Base-by-base conservation (phyloP, 306 rosid genomes). In the Adenanthera pavonina region DNA sequence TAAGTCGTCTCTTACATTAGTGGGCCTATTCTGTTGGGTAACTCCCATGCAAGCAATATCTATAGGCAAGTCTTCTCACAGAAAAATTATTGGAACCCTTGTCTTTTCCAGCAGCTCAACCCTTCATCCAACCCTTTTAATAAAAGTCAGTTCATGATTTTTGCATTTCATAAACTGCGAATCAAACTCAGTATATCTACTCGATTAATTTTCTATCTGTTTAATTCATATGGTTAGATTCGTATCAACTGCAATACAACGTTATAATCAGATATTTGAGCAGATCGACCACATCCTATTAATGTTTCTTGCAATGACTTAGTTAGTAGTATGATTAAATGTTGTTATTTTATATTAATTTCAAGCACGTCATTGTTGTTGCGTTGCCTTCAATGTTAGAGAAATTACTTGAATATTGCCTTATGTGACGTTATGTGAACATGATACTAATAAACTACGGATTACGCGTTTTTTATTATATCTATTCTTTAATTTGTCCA, bases 21-120 rank as follows among this genome's bases (percentile, higher is more conserved):
- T 57, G 77, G 62, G 77, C 48, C 69, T 70, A 19, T 35, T n/a
- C 1, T 59, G 71, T 38, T 73, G 66, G 79, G 64, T 5, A 46
- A 33, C 38, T 6, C 51, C 74, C 56, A 44, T 11, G 40, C 38
- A 69, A 34, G 10, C 40, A 69, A 20, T 44, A 20, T 69, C 74
- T 69, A 20, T 10, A 7, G 64, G 65, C 48, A 67, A 59, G 53
- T 56, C 83, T 75, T 19, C 48, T 44, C 49, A 51, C 60, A 13
- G 34, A 54, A 35, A 38, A 41, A 25, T 59, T 69, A 74, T 17
- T 16, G 20, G 14, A 35, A 14, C 46, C 46, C 17, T 7, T 64
- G 15, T 64, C 20, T 36, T 35, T 7, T 35, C 11, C 17, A 16
- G 49, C 51, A 40, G 72, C 72, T 38, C 51, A 7, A n/a, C 10